These are phyloP conservation scores for Turritis glabra DNA, from an alignment of 345 rosid genomes.

Conservation along the genomic window DNA sequence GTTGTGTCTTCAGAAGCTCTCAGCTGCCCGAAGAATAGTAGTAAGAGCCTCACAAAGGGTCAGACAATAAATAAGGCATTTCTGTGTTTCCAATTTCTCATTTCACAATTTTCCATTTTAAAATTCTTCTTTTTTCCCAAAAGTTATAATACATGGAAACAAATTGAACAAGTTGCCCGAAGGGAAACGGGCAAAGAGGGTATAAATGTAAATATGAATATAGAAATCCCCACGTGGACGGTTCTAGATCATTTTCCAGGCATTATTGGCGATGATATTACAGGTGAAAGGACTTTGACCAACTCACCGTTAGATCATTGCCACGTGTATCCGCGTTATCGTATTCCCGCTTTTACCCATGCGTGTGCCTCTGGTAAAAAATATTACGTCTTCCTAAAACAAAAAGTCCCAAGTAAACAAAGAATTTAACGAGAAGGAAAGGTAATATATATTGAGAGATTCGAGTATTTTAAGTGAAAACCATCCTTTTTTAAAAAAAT, in stretches of 20 bases:
- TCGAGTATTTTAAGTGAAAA: conserved; percentile 24
- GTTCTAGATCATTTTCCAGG: not conserved
- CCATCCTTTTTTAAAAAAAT: conserved; percentile 13
- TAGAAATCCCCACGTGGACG: conserved; percentile 17
- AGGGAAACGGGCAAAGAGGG: conserved; percentile 32
- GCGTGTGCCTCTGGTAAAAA: conserved; percentile 17
- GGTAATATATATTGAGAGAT: conserved; percentile 4
- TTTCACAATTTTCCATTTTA: not conserved
- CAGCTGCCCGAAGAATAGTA: conserved; percentile 25
- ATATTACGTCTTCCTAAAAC: conserved; percentile 16
- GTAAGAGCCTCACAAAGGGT: conserved; percentile 1
- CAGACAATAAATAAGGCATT: conserved; percentile 16
- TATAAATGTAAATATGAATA: not conserved
- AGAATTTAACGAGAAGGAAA: conserved; percentile 5
- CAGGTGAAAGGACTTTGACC: not conserved
- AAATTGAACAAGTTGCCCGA: conserved; percentile 27
- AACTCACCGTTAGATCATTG: conserved; percentile 4
- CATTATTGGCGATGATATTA: not conserved
- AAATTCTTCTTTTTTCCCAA: not conserved
- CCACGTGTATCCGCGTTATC: conserved; percentile 11
- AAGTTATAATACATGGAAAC: not conserved
- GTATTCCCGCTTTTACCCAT: conserved; percentile 22
- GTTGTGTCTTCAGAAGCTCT: conserved; percentile 16
- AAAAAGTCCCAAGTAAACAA: not conserved
- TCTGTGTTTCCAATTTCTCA: not conserved